Percentiles rank a stretch among this genome's conserved stretches.
Conservation (phyloP, 257 asterid genomes). For the Solanum okadae region DNA sequence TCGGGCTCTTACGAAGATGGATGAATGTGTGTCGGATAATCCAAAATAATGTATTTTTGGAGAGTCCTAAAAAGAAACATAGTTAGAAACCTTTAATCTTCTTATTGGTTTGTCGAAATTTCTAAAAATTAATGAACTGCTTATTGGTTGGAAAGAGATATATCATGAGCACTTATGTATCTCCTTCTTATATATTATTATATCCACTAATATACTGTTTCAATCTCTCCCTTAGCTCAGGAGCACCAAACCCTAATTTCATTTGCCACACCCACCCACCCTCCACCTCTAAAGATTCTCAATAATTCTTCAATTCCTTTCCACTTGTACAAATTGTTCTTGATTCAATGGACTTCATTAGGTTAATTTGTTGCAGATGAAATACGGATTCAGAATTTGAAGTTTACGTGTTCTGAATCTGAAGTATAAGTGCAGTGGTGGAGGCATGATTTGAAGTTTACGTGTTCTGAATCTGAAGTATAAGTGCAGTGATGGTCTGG, state of each 20-base stretch:
- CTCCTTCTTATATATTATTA: not conserved
- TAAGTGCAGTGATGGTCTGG: too few species aligned
- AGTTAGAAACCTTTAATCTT: not conserved
- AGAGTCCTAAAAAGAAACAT: not conserved
- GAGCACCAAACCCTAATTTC: conserved; percentile 7
- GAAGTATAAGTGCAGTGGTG: not conserved
- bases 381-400: not conserved
- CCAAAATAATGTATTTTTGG: not conserved
- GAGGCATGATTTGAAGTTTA: not conserved
- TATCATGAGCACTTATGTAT: not conserved
- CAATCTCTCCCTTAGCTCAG: conserved; percentile 9
- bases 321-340: not conserved
- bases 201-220: conserved; percentile 17
- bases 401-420: not conserved
- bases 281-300: not conserved
- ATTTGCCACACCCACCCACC: not conserved
- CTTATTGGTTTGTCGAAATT: not conserved
- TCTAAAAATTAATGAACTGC: not conserved
- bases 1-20: not conserved
- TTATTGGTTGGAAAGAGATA: not conserved
- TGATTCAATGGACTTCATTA: not conserved
- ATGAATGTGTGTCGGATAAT: not conserved
- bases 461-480: too few species aligned
- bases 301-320: not conserved
- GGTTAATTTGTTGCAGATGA: not conserved